Percentiles rank a stretch among this genome's conserved stretches.
These are phyloP conservation scores for Colletotrichum sp. DNA, from an alignment of 2,329 filamentous ascomycete genomes.

Conservation along the genomic window DNA sequence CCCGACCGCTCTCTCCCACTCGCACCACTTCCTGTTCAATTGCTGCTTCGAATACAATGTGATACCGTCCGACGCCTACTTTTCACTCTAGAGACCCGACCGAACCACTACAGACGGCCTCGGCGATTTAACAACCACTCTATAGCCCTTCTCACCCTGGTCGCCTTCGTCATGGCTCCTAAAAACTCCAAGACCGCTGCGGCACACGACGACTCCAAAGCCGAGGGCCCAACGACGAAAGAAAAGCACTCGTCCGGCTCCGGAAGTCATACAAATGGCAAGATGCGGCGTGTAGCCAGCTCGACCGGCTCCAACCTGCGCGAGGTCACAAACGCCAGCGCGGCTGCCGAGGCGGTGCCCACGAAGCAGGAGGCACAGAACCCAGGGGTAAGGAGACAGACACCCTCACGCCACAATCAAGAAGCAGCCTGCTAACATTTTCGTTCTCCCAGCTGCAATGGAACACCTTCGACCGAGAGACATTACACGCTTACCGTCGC, in stretches of 20 bases:
- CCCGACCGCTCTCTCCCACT: neutral
- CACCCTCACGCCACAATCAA: conserved; percentile 6
- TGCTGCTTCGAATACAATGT: conserved; percentile 11
- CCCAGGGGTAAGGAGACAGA: conserved; percentile 12
- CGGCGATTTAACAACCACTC: neutral
- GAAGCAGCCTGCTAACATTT: neutral
- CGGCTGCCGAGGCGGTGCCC: conserved; percentile 27
- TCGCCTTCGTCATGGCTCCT: conserved; percentile 44
- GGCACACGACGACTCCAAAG: conserved; percentile 47
- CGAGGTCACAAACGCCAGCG: conserved; percentile 31
- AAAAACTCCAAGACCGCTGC: conserved; percentile 46
- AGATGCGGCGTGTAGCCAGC: conserved; percentile 61
- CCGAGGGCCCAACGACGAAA: conserved; percentile 44
- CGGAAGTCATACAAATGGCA: conserved; percentile 48
- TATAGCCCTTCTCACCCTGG: neutral
- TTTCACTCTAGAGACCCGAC: conserved; percentile 49
- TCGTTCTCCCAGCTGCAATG: conserved; percentile 60
- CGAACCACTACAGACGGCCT: conserved; percentile 32
- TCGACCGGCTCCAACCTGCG: conserved; percentile 42
- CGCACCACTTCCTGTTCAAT: neutral
- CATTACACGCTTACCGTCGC: conserved; percentile 78
- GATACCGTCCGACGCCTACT: conserved; percentile 36
- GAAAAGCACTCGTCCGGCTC: conserved; percentile 46
- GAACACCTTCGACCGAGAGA: conserved; percentile 68
- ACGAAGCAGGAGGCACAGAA: conserved; percentile 17